A percentile compares a stretch with the other conserved stretches of the same genome.
phyloP scores from a whole-genome alignment of 2,329 filamentous ascomycete species.

The Calonectria pseudoreteaudii region DNA sequence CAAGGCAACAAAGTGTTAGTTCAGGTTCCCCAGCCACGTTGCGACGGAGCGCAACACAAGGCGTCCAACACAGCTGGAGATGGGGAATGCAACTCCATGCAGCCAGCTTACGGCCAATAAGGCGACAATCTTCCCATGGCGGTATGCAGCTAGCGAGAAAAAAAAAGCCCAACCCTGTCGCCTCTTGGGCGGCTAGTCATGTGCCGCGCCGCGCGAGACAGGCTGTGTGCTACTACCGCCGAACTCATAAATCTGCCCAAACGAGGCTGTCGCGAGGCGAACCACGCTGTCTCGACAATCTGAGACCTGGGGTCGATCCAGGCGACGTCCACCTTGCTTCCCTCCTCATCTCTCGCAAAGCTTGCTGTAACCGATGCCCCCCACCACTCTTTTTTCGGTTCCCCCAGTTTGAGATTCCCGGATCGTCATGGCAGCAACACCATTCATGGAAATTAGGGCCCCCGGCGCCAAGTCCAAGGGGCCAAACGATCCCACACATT shows the following conservation, averaged over 20 bases:
- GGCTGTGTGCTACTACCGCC: background rate
- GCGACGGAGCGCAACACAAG: background rate
- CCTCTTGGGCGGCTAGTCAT: conserved; percentile 1
- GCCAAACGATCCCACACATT: background rate
- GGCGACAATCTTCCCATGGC: background rate
- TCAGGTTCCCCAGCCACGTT: background rate
- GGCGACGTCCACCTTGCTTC: background rate
- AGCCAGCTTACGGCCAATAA: background rate
- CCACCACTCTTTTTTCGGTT: too few species aligned
- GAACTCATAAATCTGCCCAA: background rate
- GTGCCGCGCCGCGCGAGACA: background rate
- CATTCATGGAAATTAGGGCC: background rate
- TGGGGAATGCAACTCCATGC: background rate
- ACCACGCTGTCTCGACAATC: background rate
- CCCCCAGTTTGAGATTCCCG: background rate
- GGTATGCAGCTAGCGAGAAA: background rate
- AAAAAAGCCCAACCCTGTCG: background rate
- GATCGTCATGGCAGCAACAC: background rate
- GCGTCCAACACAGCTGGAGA: background rate
- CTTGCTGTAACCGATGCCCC: too few species aligned
- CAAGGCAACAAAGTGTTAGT: background rate
- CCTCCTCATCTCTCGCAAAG: background rate
- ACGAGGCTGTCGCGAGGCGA: background rate
- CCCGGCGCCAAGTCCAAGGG: background rate
- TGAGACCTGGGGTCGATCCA: too few species aligned